Conservation (phyloP, 1,284 basidiomycete genomes). For the Meripilus lineatus region DNA sequence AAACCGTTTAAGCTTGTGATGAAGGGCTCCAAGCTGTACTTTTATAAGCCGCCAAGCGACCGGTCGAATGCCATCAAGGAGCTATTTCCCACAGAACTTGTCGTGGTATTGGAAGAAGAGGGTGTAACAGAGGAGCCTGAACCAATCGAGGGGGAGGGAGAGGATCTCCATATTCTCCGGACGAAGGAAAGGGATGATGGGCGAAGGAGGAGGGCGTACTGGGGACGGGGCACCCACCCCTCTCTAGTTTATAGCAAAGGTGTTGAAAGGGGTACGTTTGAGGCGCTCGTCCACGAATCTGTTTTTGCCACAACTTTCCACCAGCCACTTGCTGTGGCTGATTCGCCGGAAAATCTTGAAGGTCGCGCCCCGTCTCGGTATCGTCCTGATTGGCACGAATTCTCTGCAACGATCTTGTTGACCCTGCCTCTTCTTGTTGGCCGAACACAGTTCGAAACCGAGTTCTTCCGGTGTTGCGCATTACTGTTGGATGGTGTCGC, state of each 20-base stretch:
- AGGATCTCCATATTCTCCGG: slow-evolving; percentile 17
- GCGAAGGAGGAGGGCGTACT: slow-evolving; percentile 67
- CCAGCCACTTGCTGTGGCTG: neutral
- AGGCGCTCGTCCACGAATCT: slow-evolving; percentile 74
- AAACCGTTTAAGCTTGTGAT: slow-evolving; percentile 79
- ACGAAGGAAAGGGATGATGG: slow-evolving; percentile 30
- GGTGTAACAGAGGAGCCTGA: slow-evolving; percentile 24
- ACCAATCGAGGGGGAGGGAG: slow-evolving; percentile 32
- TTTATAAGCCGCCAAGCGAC: slow-evolving; percentile 77
- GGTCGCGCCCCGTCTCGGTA: slow-evolving; percentile 10
- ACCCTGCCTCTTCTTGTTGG: slow-evolving; percentile 54
- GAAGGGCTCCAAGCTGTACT: slow-evolving; percentile 76
- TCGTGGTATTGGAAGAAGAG: slow-evolving; percentile 47
- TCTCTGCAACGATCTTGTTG: slow-evolving; percentile 55
- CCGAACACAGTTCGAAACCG: slow-evolving; percentile 56
- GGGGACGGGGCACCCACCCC: slow-evolving; percentile 74
- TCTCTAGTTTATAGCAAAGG: slow-evolving; percentile 45
- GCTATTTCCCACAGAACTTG: slow-evolving; percentile 62
- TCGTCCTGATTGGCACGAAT: slow-evolving; percentile 48
- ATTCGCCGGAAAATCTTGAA: neutral
- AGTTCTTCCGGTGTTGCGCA: slow-evolving; percentile 60
- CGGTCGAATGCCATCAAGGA: slow-evolving; percentile 58
- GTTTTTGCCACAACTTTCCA: slow-evolving; percentile 71
- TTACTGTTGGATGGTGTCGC: slow-evolving; percentile 57
- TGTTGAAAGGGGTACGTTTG: slow-evolving; percentile 62